These are phyloP conservation scores for Arthrobotrys pseudoclavata DNA, from an alignment of 2,329 filamentous ascomycete genomes.

Conservation along the genomic window DNA sequence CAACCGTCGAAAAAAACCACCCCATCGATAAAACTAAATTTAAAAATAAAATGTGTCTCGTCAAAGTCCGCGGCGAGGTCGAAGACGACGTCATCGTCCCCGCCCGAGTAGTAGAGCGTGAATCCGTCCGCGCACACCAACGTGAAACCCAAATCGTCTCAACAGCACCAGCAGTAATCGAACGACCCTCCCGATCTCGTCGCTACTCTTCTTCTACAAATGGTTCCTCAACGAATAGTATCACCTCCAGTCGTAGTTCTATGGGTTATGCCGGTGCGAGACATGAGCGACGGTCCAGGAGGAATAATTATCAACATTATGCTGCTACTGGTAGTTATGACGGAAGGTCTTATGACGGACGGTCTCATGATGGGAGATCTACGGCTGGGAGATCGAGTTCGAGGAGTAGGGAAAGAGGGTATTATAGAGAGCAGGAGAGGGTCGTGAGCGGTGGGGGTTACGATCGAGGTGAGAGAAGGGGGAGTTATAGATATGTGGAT, in stretches of 20 bases:
- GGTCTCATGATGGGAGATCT: constrained; percentile 38
- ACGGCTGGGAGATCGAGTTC: constrained; percentile 55
- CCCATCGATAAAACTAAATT: background rate
- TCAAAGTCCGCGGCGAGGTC: constrained; percentile 63
- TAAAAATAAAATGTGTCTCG: constrained; percentile 62
- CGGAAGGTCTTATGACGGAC: constrained; percentile 43
- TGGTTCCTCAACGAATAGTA: constrained; percentile 36
- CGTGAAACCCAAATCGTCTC: constrained; percentile 56
- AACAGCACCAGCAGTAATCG: constrained; percentile 59
- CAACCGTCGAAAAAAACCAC: background rate
- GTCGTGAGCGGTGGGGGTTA: constrained; percentile 59
- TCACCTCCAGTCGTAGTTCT: constrained; percentile 47
- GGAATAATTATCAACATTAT: constrained; percentile 20
- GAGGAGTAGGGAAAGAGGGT: constrained; percentile 59
- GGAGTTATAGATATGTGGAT: constrained; percentile 62
- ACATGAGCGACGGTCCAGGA: constrained; percentile 20
- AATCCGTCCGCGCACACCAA: constrained; percentile 36
- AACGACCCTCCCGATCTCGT: constrained; percentile 49
- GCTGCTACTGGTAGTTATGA: constrained; percentile 49
- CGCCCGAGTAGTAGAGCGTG: constrained; percentile 60
- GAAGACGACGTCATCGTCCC: constrained; percentile 62
- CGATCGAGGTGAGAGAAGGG: constrained; percentile 50
- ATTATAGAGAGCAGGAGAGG: constrained; percentile 62
- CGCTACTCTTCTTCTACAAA: constrained; percentile 31
- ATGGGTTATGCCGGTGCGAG: constrained; percentile 30